Percentiles rank a stretch among this genome's conserved stretches.
Conservation (phyloP, 345 rosid genomes). For the Linum lewisii region DNA sequence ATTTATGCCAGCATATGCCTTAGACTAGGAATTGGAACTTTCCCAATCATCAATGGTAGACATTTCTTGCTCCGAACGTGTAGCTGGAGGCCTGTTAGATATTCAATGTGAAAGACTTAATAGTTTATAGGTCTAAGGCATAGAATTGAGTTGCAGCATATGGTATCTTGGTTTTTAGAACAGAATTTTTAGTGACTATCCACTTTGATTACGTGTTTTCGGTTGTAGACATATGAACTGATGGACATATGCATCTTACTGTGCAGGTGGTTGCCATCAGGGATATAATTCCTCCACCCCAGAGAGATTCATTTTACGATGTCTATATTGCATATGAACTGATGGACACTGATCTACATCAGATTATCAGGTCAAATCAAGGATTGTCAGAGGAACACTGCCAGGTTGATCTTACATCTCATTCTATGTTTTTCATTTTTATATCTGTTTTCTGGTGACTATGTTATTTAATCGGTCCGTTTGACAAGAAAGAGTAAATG, state of each 20-base stretch:
- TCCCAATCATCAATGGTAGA: too few relatives aligned
- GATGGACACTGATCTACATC: slow-evolving; percentile 66
- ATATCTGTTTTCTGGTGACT: not conserved
- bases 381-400: slow-evolving; percentile 54
- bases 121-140: not conserved
- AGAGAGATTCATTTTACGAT: slow-evolving; percentile 57
- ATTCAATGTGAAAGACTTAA: not conserved
- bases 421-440: not conserved
- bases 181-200: not conserved
- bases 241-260: slow-evolving; percentile 8
- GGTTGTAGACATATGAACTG: not conserved
- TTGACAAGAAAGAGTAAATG: too few relatives aligned
- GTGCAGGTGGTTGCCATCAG: slow-evolving; percentile 80
- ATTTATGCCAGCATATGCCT: too few relatives aligned
- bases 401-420: slow-evolving; percentile 37
- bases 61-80: too few relatives aligned
- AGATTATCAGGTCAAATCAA: slow-evolving; percentile 53
- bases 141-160: not conserved
- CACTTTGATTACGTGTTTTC: not conserved
- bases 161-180: not conserved
- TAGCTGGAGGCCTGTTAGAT: not conserved
- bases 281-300: slow-evolving; percentile 79
- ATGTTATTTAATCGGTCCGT: too few relatives aligned
- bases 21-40: too few relatives aligned
- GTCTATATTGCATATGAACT: slow-evolving; percentile 82